Conservation (phyloP, 495 filamentous ascomycete species). For the Annulohypoxylon moriforme region DNA sequence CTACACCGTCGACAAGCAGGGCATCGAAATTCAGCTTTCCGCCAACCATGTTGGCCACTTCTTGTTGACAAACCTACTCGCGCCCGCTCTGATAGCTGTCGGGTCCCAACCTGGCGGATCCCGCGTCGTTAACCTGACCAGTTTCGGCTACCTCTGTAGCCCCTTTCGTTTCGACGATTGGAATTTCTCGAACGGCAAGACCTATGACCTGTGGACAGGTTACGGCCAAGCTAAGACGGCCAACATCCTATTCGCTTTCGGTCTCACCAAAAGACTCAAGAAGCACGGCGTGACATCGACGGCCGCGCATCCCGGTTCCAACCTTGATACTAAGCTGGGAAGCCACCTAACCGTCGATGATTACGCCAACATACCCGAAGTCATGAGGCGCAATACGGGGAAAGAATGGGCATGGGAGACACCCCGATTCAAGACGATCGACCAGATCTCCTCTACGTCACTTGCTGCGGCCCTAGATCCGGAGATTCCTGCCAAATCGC, state of each 20-base stretch:
- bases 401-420: conserved; percentile 24
- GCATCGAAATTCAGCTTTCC: conserved; percentile 59
- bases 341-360: conserved; percentile 24
- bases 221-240: conserved; percentile 64
- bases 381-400: conserved; percentile 27
- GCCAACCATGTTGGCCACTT: conserved; percentile 38
- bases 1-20: conserved; percentile 40
- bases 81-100: conserved; percentile 42
- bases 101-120: conserved; percentile 16
- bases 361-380: conserved; percentile 12
- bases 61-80: conserved; percentile 55
- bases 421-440: conserved; percentile 15
- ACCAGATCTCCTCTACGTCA: conserved; percentile 35
- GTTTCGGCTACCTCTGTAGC: conserved; percentile 37
- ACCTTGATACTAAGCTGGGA: conserved; percentile 12
- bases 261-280: conserved; percentile 50
- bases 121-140: conserved; percentile 57
- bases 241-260: conserved; percentile 59
- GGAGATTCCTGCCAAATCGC: conserved; percentile 33
- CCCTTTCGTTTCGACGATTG: conserved; percentile 52
- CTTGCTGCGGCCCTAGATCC: conserved; percentile 38
- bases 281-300: conserved; percentile 45
- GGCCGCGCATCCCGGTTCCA: conserved; percentile 55
- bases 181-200: conserved; percentile 50
- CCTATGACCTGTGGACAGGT: conserved; percentile 55